These are phyloP conservation scores for Podila verticillata DNA, from an alignment of 192 early-diverging fungal genomes.

Conservation along the genomic window DNA sequence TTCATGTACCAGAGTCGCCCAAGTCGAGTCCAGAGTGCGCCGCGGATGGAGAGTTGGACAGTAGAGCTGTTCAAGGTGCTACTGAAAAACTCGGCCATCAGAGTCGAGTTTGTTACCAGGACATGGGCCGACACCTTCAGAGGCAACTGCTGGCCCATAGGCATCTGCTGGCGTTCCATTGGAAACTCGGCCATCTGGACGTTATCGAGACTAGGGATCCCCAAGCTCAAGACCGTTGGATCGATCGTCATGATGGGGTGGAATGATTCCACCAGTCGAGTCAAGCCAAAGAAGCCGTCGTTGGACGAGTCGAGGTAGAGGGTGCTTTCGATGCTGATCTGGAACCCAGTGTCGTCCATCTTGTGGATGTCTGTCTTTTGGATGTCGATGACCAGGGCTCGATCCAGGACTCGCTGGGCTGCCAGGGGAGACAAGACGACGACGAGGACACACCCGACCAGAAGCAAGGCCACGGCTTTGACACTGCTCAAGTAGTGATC, in stretches of 20 bases:
- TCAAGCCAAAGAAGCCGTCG: conserved; percentile 36
- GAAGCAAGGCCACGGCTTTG: conserved; percentile 4
- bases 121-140: conserved; percentile 30
- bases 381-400: conserved; percentile 36
- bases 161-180: conserved; percentile 33
- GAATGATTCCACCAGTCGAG: conserved; percentile 7
- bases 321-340: conserved; percentile 27
- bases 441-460: conserved; percentile 11
- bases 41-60: conserved; percentile 21
- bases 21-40: conserved; percentile 21
- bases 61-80: conserved; percentile 17
- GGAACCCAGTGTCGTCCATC: conserved; percentile 44
- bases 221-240: conserved; percentile 18
- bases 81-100: conserved; percentile 42
- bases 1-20: conserved; percentile 37
- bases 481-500: conserved; percentile 5
- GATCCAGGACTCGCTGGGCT: conserved; percentile 39
- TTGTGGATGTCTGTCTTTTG: conserved; percentile 30
- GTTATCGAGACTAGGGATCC: neutral
- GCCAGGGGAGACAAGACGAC: conserved; percentile 6
- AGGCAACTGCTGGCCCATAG: conserved; percentile 11
- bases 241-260: conserved; percentile 28
- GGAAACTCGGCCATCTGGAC: conserved; percentile 35
- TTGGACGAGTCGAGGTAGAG: conserved; percentile 20
- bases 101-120: conserved; percentile 25